Percentiles rank a stretch among this genome's conserved stretches.
Evolutionary conservation across 2,329 filamentous ascomycete species (phyloP).

Genomic region (Hortaea werneckii): DNA sequence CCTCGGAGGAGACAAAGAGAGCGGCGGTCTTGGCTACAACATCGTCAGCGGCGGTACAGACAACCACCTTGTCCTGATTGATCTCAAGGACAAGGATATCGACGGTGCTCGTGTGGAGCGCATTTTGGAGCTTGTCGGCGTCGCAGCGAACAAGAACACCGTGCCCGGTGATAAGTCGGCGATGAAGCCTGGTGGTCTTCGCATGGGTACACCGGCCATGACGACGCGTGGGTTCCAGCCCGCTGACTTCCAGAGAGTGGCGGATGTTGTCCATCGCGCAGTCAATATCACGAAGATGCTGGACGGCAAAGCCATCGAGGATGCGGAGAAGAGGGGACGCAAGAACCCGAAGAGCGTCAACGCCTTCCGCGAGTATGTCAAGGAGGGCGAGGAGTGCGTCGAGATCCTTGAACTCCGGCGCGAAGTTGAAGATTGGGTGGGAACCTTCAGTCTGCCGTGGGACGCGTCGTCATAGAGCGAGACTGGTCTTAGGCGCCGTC

Average conservation of each 20-base stretch:
- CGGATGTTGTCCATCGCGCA: slow-evolving; percentile 73
- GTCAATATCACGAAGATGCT: slow-evolving; percentile 69
- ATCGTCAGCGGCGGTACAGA: slow-evolving; percentile 92
- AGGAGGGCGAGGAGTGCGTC: slow-evolving; percentile 54
- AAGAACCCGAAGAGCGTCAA: slow-evolving; percentile 57
- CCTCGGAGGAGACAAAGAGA: slow-evolving; percentile 57
- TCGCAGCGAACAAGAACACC: slow-evolving; percentile 99
- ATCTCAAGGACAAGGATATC: slow-evolving; percentile 78
- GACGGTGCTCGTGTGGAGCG: slow-evolving; percentile 94
- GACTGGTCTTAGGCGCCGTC: not conserved
- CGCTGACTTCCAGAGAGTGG: slow-evolving; percentile 77
- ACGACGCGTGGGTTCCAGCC: slow-evolving; percentile 87
- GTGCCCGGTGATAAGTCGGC: slow-evolving; percentile 92
- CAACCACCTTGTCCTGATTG: slow-evolving; percentile 89
- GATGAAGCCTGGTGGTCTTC: slow-evolving; percentile 81
- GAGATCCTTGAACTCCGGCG: slow-evolving; percentile 64
- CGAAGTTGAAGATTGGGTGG: slow-evolving; percentile 68
- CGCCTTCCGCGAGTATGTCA: slow-evolving; percentile 58
- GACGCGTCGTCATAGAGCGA: slow-evolving; percentile 6
- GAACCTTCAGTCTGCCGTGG: slow-evolving; percentile 10
- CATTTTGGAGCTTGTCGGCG: slow-evolving; percentile 93
- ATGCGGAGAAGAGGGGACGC: slow-evolving; percentile 56
- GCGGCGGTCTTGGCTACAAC: slow-evolving; percentile 71
- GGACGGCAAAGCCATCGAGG: slow-evolving; percentile 60
- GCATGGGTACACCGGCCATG: slow-evolving; percentile 95